Conservation (phyloP, 441 rosid genomes). For the Brassica balearica region DNA sequence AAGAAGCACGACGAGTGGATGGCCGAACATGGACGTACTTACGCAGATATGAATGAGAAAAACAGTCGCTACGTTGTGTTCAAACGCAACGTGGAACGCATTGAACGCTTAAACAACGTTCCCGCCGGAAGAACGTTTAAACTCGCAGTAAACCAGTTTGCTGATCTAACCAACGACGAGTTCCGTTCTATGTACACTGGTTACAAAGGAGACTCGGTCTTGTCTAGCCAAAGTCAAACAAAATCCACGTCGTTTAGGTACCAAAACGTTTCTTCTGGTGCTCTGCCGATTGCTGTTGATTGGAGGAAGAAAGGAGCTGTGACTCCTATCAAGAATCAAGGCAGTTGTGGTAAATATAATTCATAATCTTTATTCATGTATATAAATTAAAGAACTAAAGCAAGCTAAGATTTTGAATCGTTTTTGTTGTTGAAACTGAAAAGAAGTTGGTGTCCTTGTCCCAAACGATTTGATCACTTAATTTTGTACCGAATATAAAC, state of each 20-base stretch:
- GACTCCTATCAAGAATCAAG: slow-evolving; percentile 52
- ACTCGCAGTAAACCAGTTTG: slow-evolving; percentile 49
- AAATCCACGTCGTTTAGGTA: slow-evolving; percentile 19
- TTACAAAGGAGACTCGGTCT: slow-evolving; percentile 22
- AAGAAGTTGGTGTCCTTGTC: neutral
- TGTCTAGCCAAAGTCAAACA: slow-evolving; percentile 14
- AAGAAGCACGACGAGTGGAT: slow-evolving; percentile 58
- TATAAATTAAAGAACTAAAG: neutral
- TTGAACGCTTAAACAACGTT: slow-evolving; percentile 51
- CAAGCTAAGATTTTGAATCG: neutral
- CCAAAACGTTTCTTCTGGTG: slow-evolving; percentile 42
- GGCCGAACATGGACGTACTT: slow-evolving; percentile 51
- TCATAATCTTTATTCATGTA: neutral
- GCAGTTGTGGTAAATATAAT: slow-evolving; percentile 42
- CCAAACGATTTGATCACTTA: neutral
- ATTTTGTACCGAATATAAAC: neutral
- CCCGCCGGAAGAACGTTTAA: slow-evolving; percentile 43
- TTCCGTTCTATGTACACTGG: slow-evolving; percentile 49
- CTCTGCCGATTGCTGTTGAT: slow-evolving; percentile 44
- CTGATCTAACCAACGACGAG: slow-evolving; percentile 50
- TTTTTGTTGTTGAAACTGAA: neutral
- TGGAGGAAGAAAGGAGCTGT: slow-evolving; percentile 53
- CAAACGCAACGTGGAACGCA: slow-evolving; percentile 43
- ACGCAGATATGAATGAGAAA: slow-evolving; percentile 48
- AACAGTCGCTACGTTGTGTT: slow-evolving; percentile 45